These are phyloP conservation scores for Phaeoacremonium minimum DNA, from an alignment of 2,329 filamentous ascomycete genomes.

Conservation along the genomic window DNA sequence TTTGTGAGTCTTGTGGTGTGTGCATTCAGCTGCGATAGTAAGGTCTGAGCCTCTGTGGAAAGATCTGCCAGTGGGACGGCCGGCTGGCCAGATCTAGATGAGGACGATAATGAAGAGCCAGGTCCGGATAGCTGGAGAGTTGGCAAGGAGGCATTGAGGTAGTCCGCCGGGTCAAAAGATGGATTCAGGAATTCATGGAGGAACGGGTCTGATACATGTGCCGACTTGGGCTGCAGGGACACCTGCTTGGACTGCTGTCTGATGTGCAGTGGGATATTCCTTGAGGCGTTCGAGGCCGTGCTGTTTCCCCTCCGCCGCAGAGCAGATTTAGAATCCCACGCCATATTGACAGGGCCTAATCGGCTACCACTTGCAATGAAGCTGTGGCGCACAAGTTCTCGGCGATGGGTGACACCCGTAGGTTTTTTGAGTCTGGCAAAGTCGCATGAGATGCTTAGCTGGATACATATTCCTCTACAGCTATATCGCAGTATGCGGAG, in stretches of 20 bases:
- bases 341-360: slow-evolving; percentile 25
- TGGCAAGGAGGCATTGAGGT: slow-evolving; percentile 77
- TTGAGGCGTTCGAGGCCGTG: slow-evolving; percentile 26
- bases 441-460: too few relatives aligned
- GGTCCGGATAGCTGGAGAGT: slow-evolving; percentile 48
- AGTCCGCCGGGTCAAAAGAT: slow-evolving; percentile 78
- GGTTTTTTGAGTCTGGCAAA: too few relatives aligned
- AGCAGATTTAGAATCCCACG: slow-evolving; percentile 31
- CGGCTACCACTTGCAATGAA: too few relatives aligned
- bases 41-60: slow-evolving; percentile 73
- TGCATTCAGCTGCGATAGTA: slow-evolving; percentile 84
- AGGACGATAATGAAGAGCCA: slow-evolving; percentile 11
- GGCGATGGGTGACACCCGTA: too few relatives aligned
- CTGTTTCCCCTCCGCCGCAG: slow-evolving; percentile 44
- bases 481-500: too few relatives aligned
- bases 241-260: slow-evolving; percentile 30
- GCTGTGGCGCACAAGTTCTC: too few relatives aligned
- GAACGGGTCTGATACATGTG: slow-evolving; percentile 66
- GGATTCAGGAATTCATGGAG: slow-evolving; percentile 72
- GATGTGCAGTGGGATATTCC: slow-evolving; percentile 33
- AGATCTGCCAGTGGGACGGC: slow-evolving; percentile 67
- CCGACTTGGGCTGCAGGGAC: slow-evolving; percentile 43
- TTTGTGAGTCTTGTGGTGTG: slow-evolving; percentile 80
- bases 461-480: too few relatives aligned
- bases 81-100: slow-evolving; percentile 18